phyloP scores from a whole-genome alignment of 108 stramenopile genomes.

The Skeletonema grethae region DNA sequence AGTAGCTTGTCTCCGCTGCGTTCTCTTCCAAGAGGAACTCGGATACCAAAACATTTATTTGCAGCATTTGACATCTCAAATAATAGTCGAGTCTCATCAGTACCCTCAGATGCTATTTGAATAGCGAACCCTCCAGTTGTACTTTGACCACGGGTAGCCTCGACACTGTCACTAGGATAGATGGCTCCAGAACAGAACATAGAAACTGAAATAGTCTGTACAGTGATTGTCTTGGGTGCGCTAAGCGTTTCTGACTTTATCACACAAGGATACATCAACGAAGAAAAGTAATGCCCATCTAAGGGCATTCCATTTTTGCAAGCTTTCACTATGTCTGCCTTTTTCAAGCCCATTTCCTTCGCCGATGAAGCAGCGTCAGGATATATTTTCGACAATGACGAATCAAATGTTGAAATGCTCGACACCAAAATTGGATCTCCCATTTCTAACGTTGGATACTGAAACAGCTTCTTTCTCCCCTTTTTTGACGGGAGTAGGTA shows the following conservation, averaged over 20 bases:
- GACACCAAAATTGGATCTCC: conserved; percentile 11
- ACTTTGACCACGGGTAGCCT: conserved; percentile 35
- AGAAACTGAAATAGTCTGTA: conserved; percentile 13
- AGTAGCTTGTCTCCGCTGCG: conserved; percentile 16
- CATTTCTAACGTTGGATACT: not conserved
- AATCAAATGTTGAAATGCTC: conserved; percentile 16
- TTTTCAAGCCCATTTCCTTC: conserved; percentile 15
- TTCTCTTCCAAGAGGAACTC: conserved; percentile 12
- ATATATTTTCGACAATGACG: conserved; percentile 20
- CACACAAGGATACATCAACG: conserved; percentile 1
- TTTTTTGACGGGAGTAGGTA: conserved; percentile 30
- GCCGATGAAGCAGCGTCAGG: conserved; percentile 18
- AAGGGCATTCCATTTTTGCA: conserved; percentile 9
- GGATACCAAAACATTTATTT: conserved; percentile 28
- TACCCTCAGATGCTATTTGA: conserved; percentile 31
- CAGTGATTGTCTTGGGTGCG: not conserved
- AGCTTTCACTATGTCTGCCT: conserved; percentile 8
- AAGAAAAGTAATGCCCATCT: conserved; percentile 24
- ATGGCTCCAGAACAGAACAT: conserved; percentile 39
- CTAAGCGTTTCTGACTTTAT: not conserved
- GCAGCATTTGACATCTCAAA: conserved; percentile 22
- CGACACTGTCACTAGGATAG: conserved; percentile 41
- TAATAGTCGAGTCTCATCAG: conserved; percentile 5
- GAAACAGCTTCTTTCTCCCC: conserved; percentile 24
- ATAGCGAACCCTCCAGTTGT: conserved; percentile 49